Evolutionary conservation across 1,284 basidiomycete species (phyloP).

Genomic region (Cutaneotrichosporon sp.): DNA sequence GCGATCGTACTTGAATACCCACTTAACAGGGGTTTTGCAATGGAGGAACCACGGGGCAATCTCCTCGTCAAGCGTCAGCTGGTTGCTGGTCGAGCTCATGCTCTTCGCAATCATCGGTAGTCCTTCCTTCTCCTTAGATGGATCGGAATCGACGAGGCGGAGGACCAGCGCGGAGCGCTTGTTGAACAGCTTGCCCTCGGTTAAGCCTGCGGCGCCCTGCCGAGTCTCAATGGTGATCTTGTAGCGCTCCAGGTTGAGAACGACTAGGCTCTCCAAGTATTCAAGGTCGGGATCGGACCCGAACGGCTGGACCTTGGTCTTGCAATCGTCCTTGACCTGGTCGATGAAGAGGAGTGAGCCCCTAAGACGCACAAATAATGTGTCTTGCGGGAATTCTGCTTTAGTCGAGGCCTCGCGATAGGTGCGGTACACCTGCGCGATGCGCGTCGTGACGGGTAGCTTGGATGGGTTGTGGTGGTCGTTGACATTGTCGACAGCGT

Average conservation of each 20-base stretch:
- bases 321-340: conserved; percentile 58
- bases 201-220: conserved; percentile 50
- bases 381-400: conserved; percentile 69
- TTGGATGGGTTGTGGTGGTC: conserved; percentile 57
- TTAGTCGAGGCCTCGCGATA: conserved; percentile 55
- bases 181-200: conserved; percentile 74
- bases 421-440: conserved; percentile 17
- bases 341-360: conserved; percentile 85
- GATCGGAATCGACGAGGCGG: conserved; percentile 53
- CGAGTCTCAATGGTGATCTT: conserved; percentile 72
- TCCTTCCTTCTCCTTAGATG: conserved; percentile 29
- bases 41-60: conserved; percentile 83
- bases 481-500: conserved; percentile 18
- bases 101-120: conserved; percentile 37
- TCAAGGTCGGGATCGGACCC: background rate
- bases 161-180: conserved; percentile 83
- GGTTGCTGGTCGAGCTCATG: conserved; percentile 44
- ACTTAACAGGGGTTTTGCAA: conserved; percentile 66
- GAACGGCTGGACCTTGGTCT: conserved; percentile 70
- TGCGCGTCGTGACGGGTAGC: conserved; percentile 56
- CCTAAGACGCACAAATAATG: conserved; percentile 85
- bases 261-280: conserved; percentile 6
- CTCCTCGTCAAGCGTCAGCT: conserved; percentile 53
- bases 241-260: conserved; percentile 68
- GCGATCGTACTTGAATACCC: conserved; percentile 15